Percentiles rank a stretch among this genome's conserved stretches.
Conservation (phyloP, 768 basidiomycete genomes). For the Tulasnella sp. region DNA sequence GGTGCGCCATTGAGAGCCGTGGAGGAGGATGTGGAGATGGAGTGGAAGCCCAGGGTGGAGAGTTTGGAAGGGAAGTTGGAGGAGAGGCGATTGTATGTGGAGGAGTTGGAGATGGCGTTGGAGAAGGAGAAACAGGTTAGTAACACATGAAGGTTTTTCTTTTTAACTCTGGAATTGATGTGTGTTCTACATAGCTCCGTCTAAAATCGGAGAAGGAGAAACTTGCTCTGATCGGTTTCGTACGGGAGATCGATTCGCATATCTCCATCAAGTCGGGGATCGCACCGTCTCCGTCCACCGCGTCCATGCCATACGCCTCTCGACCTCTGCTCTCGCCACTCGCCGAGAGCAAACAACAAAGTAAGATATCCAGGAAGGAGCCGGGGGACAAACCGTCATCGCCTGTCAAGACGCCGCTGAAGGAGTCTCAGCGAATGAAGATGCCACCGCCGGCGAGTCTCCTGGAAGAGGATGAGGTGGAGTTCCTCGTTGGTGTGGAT, state of each 20-base stretch:
- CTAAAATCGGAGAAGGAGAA: constrained; percentile 66
- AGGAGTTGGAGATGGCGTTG: constrained; percentile 60
- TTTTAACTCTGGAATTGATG: not conserved
- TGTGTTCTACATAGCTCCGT: constrained; percentile 44
- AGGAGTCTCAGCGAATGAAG: not conserved
- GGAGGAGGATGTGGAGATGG: constrained; percentile 62
- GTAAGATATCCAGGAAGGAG: not conserved
- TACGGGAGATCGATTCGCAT: constrained; percentile 57
- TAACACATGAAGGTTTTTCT: constrained; percentile 9
- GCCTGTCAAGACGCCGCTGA: not conserved
- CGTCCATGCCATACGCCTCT: not conserved
- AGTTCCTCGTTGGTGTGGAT: not conserved
- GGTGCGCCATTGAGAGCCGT: constrained; percentile 57
- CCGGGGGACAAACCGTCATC: not conserved
- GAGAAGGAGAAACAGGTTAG: constrained; percentile 68
- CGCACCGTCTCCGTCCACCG: not conserved
- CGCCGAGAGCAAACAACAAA: not conserved
- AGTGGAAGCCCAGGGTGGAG: constrained; percentile 54
- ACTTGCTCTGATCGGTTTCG: constrained; percentile 66
- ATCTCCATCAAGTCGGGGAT: constrained; percentile 10
- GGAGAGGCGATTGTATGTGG: constrained; percentile 63
- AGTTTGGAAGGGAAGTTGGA: constrained; percentile 41
- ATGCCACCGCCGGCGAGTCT: not conserved
- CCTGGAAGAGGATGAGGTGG: constrained; percentile 8
- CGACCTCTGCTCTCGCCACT: constrained; percentile 12